Evolutionary conservation across 2,329 filamentous ascomycete species (phyloP).

Genomic region (Alternaria metachromatica): DNA sequence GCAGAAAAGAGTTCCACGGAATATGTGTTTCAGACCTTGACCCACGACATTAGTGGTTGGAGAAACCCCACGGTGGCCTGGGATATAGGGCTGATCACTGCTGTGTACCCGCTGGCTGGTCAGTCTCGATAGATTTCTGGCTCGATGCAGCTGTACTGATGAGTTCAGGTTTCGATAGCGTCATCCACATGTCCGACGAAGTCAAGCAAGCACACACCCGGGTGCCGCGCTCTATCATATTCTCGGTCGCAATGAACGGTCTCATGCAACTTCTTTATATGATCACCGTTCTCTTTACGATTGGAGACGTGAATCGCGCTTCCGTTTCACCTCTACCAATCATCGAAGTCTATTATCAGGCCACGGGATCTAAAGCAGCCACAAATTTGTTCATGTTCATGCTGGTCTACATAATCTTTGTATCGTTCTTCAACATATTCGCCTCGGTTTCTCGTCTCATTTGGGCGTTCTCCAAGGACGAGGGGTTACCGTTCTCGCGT

Average conservation of each 20-base stretch:
- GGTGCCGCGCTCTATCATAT: slow-evolving; percentile 50
- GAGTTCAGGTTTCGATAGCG: slow-evolving; percentile 53
- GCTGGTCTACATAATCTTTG: slow-evolving; percentile 42
- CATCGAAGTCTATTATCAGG: slow-evolving; percentile 56
- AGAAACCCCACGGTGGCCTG: slow-evolving; percentile 51
- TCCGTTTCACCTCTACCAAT: slow-evolving; percentile 44
- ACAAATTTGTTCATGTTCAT: slow-evolving; percentile 50
- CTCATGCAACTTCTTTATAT: slow-evolving; percentile 52
- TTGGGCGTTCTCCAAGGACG: slow-evolving; percentile 59
- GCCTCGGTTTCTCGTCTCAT: slow-evolving; percentile 57
- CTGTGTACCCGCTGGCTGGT: slow-evolving; percentile 24
- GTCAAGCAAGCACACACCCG: slow-evolving; percentile 28
- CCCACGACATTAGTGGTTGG: slow-evolving; percentile 52
- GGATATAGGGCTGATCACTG: slow-evolving; percentile 47
- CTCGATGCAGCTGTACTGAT: background rate
- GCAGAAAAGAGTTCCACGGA: slow-evolving; percentile 47
- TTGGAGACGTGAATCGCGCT: slow-evolving; percentile 53
- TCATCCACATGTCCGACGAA: slow-evolving; percentile 50
- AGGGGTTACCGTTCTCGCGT: slow-evolving; percentile 49
- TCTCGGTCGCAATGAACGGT: slow-evolving; percentile 53
- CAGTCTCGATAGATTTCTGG: background rate
- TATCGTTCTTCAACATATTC: slow-evolving; percentile 49
- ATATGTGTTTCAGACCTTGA: slow-evolving; percentile 56
- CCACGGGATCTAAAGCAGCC: slow-evolving; percentile 39
- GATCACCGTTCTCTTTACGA: slow-evolving; percentile 53